These are phyloP conservation scores for Sordaria brevicollis DNA, from an alignment of 495 filamentous ascomycete species.

Conservation along the genomic window DNA sequence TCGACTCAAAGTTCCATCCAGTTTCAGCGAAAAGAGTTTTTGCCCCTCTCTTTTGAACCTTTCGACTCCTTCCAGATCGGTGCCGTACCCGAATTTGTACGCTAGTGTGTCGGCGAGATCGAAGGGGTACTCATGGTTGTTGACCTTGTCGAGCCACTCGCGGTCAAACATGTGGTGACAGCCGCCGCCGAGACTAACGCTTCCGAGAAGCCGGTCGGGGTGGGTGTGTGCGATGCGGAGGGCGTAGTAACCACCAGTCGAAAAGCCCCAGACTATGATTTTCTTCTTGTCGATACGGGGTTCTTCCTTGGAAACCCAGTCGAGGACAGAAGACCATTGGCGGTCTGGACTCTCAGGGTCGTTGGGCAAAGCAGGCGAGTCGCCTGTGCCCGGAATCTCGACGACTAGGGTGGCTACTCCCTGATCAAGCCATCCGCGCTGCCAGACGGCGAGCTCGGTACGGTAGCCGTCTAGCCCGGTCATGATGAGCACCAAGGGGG, in stretches of 20 bases:
- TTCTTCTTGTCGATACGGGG: slow-evolving; percentile 42
- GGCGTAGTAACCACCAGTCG: slow-evolving; percentile 63
- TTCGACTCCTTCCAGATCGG: slow-evolving; percentile 24
- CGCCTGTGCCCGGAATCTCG: slow-evolving; percentile 68
- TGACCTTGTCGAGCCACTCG: slow-evolving; percentile 51
- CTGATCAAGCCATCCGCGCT: slow-evolving; percentile 44
- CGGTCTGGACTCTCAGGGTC: slow-evolving; percentile 36
- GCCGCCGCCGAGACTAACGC: slow-evolving; percentile 55
- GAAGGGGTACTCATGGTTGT: slow-evolving; percentile 66
- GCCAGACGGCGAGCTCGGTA: slow-evolving; percentile 58
- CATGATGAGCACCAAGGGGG: slow-evolving; percentile 55
- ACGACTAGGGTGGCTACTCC: slow-evolving; percentile 47
- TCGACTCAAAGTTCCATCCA: slow-evolving; percentile 51
- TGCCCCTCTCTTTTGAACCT: slow-evolving; percentile 47
- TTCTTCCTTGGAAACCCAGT: slow-evolving; percentile 44
- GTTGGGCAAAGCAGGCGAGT: slow-evolving; percentile 48
- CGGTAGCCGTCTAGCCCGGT: slow-evolving; percentile 65
- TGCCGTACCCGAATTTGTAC: slow-evolving; percentile 54
- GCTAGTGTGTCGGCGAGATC: slow-evolving; percentile 49
- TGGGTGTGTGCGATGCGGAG: slow-evolving; percentile 61
- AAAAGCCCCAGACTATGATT: slow-evolving; percentile 55
- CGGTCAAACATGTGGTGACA: slow-evolving; percentile 53
- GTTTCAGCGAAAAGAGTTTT: slow-evolving; percentile 55
- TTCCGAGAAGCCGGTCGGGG: slow-evolving; percentile 41
- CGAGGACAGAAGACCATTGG: slow-evolving; percentile 52